A percentile compares a stretch with the other conserved stretches of the same genome.
These are phyloP conservation scores for Cercophora newfieldiana DNA, from an alignment of 495 filamentous ascomycete genomes.

Conservation along the genomic window DNA sequence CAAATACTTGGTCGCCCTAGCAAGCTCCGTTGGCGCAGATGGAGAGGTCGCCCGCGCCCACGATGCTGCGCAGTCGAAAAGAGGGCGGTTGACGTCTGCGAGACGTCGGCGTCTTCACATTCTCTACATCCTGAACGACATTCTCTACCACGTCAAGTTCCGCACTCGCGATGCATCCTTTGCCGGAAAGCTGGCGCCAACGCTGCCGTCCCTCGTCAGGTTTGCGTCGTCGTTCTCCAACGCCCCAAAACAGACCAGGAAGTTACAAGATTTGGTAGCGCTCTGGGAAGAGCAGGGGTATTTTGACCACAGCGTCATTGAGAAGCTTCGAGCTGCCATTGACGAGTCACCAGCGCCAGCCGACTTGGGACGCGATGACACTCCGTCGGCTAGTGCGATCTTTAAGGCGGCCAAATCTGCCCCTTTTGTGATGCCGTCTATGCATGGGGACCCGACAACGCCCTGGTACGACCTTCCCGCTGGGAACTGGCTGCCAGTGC, in stretches of 20 bases:
- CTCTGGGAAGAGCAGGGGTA: conserved; percentile 75
- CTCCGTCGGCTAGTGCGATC: conserved; percentile 10
- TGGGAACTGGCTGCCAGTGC: conserved; percentile 74
- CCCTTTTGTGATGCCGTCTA: conserved; percentile 70
- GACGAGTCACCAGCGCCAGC: conserved; percentile 42
- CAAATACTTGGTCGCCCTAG: conserved; percentile 73
- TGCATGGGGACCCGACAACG: conserved; percentile 72
- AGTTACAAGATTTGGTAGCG: conserved; percentile 63
- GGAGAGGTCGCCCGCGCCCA: conserved; percentile 17
- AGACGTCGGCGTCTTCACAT: conserved; percentile 74
- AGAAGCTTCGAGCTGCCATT: conserved; percentile 60
- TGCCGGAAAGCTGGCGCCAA: conserved; percentile 59
- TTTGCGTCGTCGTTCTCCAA: conserved; percentile 62
- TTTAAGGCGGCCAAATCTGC: conserved; percentile 49
- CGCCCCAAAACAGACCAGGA: conserved; percentile 64
- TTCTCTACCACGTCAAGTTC: conserved; percentile 75
- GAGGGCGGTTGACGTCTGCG: conserved; percentile 49
- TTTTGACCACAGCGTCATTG: conserved; percentile 58
- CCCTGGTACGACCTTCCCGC: conserved; percentile 86
- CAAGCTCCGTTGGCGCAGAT: conserved; percentile 54
- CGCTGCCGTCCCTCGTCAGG: conserved; percentile 61
- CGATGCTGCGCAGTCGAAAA: conserved; percentile 22
- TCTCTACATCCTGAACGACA: conserved; percentile 80
- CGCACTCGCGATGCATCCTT: conserved; percentile 58
- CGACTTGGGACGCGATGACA: conserved; percentile 3